Evolutionary conservation across 441 rosid genomes (phyloP).

Genomic region (Populus hybrid): DNA sequence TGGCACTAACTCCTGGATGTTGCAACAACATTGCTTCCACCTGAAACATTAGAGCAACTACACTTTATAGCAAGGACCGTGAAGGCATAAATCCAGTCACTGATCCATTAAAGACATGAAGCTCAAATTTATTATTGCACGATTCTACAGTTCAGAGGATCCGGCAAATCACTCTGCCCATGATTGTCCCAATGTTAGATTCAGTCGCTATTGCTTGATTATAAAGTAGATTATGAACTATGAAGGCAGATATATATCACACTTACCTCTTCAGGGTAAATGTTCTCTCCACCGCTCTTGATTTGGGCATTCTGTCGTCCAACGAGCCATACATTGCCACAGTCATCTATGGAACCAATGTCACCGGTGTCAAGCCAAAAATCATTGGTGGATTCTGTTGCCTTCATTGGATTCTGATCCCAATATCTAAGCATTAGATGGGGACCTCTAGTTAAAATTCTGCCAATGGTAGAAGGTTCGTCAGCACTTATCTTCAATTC

Average conservation of each 20-base stretch:
- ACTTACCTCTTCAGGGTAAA: constrained; percentile 87
- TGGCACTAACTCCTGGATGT: constrained; percentile 59
- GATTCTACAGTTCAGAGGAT: not conserved
- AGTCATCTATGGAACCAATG: constrained; percentile 56
- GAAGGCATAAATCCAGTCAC: not conserved
- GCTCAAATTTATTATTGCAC: not conserved
- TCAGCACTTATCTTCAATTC: constrained; percentile 49
- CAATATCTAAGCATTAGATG: constrained; percentile 80
- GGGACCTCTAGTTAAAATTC: constrained; percentile 76
- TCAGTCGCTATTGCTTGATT: not conserved
- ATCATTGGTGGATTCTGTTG: constrained; percentile 24
- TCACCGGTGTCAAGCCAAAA: constrained; percentile 90
- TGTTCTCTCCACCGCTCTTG: constrained; percentile 87
- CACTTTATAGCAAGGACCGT: not conserved
- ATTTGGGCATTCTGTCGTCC: constrained; percentile 71
- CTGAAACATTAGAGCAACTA: constrained; percentile 23
- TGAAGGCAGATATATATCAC: not conserved
- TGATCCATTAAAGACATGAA: not conserved
- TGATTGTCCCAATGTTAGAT: not conserved
- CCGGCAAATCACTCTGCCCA: not conserved
- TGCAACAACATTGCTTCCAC: constrained; percentile 55
- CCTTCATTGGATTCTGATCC: constrained; percentile 36
- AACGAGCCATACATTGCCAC: constrained; percentile 68
- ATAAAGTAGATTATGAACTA: not conserved
- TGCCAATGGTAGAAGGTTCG: constrained; percentile 47